A percentile compares a stretch with the other conserved stretches of the same genome.
Evolutionary conservation across 2,329 filamentous ascomycete genomes (phyloP).

Genomic region (Acrocalymma vagum): DNA sequence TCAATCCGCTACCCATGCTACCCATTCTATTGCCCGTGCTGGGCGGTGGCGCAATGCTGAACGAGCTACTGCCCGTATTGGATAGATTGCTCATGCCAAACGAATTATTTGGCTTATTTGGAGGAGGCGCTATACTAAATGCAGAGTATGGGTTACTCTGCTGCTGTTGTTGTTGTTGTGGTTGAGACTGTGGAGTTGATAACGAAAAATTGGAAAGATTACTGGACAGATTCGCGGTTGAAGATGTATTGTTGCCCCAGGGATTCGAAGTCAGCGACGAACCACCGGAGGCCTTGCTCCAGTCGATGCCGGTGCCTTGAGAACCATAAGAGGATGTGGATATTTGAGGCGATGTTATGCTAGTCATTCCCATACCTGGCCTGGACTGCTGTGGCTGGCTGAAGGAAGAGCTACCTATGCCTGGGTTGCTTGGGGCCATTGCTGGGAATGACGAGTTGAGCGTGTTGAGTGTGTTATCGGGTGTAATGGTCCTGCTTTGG

Average conservation of each 20-base stretch:
- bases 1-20: constrained; percentile 15
- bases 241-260: constrained; percentile 31
- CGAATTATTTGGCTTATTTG: constrained; percentile 23
- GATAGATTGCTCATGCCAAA: constrained; percentile 23
- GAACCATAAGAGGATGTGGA: constrained; percentile 33
- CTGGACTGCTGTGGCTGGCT: constrained; percentile 47
- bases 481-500: constrained; percentile 58
- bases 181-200: constrained; percentile 59
- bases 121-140: constrained; percentile 50
- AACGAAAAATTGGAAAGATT: constrained; percentile 55
- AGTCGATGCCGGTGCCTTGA: constrained; percentile 35
- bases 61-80: constrained; percentile 18
- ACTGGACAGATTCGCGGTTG: constrained; percentile 19
- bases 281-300: constrained; percentile 34
- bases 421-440: constrained; percentile 44
- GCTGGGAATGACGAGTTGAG: constrained; percentile 47
- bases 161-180: constrained; percentile 19
- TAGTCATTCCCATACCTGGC: constrained; percentile 44
- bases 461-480: constrained; percentile 57
- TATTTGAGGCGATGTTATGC: constrained; percentile 33
- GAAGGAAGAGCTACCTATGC: constrained; percentile 43
- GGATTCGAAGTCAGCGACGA: constrained; percentile 27
- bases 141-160: constrained; percentile 42
- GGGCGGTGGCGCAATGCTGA: constrained; percentile 39
- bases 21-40: constrained; percentile 16